Evolutionary conservation across 441 rosid genomes (phyloP).

Genomic region (Omphalea diandra): DNA sequence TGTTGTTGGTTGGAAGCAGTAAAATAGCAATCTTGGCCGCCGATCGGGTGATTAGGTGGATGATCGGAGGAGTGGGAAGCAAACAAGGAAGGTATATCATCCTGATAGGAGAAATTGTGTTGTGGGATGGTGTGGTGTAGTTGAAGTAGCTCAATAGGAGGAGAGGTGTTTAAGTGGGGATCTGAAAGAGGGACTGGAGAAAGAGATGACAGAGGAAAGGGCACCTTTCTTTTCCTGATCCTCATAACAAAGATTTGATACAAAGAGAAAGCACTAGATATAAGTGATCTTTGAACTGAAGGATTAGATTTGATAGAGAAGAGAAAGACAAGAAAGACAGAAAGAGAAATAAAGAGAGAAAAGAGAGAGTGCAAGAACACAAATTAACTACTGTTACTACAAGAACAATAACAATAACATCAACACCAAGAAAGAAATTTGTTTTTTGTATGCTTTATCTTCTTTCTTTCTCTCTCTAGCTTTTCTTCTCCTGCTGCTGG

Average conservation of each 20-base stretch:
- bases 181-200: conserved; percentile 74
- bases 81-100: no score
- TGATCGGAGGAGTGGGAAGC: no score
- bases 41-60: conserved; percentile 45
- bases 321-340: background rate
- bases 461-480: background rate
- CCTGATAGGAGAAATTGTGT: no score
- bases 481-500: background rate
- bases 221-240: conserved; percentile 82
- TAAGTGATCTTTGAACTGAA: no score
- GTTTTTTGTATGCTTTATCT: conserved; percentile 1
- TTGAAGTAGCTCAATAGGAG: conserved; percentile 53
- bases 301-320: background rate
- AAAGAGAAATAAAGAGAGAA: no score
- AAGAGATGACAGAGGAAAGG: conserved; percentile 68
- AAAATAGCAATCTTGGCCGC: conserved; percentile 12
- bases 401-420: background rate
- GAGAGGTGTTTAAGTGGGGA: conserved; percentile 53
- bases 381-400: background rate
- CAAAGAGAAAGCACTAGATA: background rate
- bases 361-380: conserved; percentile 11
- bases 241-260: conserved; percentile 46
- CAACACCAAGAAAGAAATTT: background rate
- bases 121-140: no score
- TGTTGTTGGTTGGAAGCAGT: background rate